phyloP scores from a whole-genome alignment of 345 rosid species.

The rapeseed (Brassica napus) region Da-Ae NC_063442.1:14696501-14697000 shows the following conservation, averaged over 20 bases:
- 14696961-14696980: not conserved
- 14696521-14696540: slow-evolving; percentile 86
- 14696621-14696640: slow-evolving; percentile 35
- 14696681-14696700: slow-evolving; percentile 26
- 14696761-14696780: not conserved
- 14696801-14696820: not conserved
- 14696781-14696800: not conserved
- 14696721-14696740: not conserved
- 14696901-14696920: not conserved
- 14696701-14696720: not conserved
- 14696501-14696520: slow-evolving; percentile 70
- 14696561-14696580: slow-evolving; percentile 69
- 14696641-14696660: not conserved
- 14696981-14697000: not conserved
- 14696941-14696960: not conserved
- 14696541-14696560: slow-evolving; percentile 66
- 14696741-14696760: no score
- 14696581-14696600: slow-evolving; percentile 62
- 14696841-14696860: not conserved
- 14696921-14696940: not conserved
- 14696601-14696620: slow-evolving; percentile 44
- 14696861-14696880: not conserved
- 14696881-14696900: not conserved
- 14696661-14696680: not conserved
- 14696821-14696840: not conserved